Conservation (phyloP, 257 asterid genomes). For the Solanum pimpinellifolium region DNA sequence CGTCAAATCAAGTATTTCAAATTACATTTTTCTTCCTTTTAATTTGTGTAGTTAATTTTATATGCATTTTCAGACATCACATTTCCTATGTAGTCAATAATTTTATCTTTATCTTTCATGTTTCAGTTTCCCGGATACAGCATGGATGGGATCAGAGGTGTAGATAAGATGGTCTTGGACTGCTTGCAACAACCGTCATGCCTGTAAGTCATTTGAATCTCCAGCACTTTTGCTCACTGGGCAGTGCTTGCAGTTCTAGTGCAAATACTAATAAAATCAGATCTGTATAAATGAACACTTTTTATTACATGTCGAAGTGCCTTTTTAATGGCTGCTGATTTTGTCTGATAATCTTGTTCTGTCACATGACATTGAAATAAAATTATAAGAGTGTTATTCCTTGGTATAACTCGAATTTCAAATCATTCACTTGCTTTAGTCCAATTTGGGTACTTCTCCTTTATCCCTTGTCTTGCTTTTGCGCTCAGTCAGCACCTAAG, state of each 20-base stretch:
- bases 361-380: not conserved
- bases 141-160: slow-evolving; percentile 34
- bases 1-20: slow-evolving; percentile 20
- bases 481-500: not conserved
- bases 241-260: not conserved
- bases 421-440: not conserved
- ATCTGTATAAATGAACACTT: not conserved
- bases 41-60: not conserved
- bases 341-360: not conserved
- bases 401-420: not conserved
- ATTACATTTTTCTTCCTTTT: not conserved
- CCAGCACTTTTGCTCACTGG: not conserved
- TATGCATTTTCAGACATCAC: not conserved
- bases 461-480: not conserved
- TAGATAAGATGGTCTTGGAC: slow-evolving; percentile 28
- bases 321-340: not conserved
- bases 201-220: slow-evolving; percentile 44
- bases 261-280: not conserved
- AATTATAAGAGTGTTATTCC: not conserved
- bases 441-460: not conserved
- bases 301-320: not conserved
- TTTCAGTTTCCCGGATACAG: slow-evolving; percentile 37
- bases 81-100: not conserved
- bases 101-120: not conserved
- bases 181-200: slow-evolving; percentile 54